Conservation (phyloP, 306 rosid species). For the Malus domestica region ASM211411v1 NC_041802.1:1185501-1186000, state of each 20-base stretch:
- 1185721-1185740: neutral
- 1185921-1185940: neutral
- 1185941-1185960: neutral
- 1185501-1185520: constrained; percentile 56
- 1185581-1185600: constrained; percentile 57
- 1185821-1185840: neutral
- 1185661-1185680: constrained; percentile 59
- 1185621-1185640: constrained; percentile 51
- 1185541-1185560: constrained; percentile 28
- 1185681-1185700: constrained; percentile 69
- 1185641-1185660: constrained; percentile 64
- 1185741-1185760: neutral
- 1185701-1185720: neutral
- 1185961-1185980: neutral
- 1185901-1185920: neutral
- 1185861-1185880: neutral
- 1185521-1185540: constrained; percentile 45
- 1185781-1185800: neutral
- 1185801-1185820: neutral
- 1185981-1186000: neutral
- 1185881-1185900: neutral
- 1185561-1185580: constrained; percentile 57
- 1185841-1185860: neutral
- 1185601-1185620: constrained; percentile 52
- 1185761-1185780: neutral